Evolutionary conservation across 2,329 filamentous ascomycete genomes (phyloP).

Genomic region (Juglanconis sp.): DNA sequence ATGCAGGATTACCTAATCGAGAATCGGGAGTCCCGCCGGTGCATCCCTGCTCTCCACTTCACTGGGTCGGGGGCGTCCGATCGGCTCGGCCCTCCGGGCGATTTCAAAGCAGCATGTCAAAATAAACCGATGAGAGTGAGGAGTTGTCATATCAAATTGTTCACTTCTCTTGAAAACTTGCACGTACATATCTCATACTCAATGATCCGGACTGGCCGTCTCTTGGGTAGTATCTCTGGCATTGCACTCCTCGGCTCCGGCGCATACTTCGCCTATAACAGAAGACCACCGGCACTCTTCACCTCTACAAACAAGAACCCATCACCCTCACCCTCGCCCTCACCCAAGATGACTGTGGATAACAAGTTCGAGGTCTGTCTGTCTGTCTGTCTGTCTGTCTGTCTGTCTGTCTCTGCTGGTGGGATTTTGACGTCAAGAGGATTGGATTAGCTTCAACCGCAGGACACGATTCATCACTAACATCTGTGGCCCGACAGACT

Average conservation of each 20-base stretch:
- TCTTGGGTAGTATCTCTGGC: conserved; percentile 20
- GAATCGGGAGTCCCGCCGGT: conserved; percentile 18
- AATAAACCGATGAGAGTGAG: conserved; percentile 11
- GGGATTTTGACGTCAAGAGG: too few relatives aligned
- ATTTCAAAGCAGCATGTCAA: conserved; percentile 20
- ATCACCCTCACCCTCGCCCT: conserved; percentile 16
- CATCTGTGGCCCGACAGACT: conserved; percentile 55
- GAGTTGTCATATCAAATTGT: background rate
- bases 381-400: background rate
- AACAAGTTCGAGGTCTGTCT: conserved; percentile 44
- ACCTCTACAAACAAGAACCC: conserved; percentile 9
- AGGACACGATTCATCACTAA: background rate
- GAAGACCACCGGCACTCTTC: background rate
- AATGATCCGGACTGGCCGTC: conserved; percentile 15
- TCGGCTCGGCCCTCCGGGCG: conserved; percentile 3
- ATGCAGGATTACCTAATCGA: conserved; percentile 15
- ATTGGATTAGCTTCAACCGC: too few relatives aligned
- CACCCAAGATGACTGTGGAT: conserved; percentile 39
- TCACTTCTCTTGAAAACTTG: too few relatives aligned
- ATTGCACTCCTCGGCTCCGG: conserved; percentile 23
- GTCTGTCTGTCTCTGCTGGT: background rate
- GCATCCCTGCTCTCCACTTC: conserved; percentile 3
- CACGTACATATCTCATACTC: background rate
- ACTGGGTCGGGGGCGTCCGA: conserved; percentile 10
- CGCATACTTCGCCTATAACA: conserved; percentile 21